Conservation (phyloP, 805 yeast genomes). For the Starmerella sirachaensis region DNA sequence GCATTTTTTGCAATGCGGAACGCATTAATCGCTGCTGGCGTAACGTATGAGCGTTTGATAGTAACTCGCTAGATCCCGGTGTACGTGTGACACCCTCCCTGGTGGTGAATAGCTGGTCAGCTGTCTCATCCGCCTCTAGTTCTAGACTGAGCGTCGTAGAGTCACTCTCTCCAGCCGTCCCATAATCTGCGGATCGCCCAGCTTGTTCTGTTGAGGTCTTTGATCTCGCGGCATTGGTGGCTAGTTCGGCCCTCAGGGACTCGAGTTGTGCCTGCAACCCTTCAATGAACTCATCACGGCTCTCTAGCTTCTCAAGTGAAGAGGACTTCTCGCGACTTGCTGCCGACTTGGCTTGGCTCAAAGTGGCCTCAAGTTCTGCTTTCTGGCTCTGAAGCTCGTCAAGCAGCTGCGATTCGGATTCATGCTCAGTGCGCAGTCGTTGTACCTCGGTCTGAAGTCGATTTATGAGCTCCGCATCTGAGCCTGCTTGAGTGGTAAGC, state of each 20-base stretch:
- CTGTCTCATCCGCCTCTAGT: conserved; percentile 3
- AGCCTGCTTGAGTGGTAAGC: conserved; percentile 20
- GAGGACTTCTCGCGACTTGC: conserved; percentile 2
- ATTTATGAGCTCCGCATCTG: conserved; percentile 17
- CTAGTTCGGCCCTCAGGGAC: conserved; percentile 3
- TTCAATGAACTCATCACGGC: conserved; percentile 11
- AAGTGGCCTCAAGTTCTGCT: conserved; percentile 1
- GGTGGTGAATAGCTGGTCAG: conserved; percentile 1
- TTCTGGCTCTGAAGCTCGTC: conserved; percentile 23
- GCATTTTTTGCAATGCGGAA: conserved; percentile 3
- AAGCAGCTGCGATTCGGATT: conserved; percentile 21
- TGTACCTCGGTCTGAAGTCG: conserved; percentile 15
- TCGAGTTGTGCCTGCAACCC: conserved; percentile 10
- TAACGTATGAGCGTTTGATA: conserved; percentile 1
- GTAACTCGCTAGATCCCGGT: conserved; percentile 7
- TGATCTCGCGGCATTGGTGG: too few relatives aligned
- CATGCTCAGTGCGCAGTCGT: conserved; percentile 12
- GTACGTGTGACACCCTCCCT: conserved; percentile 3
- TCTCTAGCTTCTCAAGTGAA: conserved; percentile 3
- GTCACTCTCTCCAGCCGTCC: neutral
- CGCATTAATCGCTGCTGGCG: conserved; percentile 1
- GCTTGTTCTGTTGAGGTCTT: neutral
- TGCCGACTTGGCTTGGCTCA: conserved; percentile 3
- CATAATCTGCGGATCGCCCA: neutral
- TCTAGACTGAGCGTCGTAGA: neutral